Evolutionary conservation across 2,329 filamentous ascomycete species (phyloP).

Genomic region (Colletotrichum shisoi): DNA sequence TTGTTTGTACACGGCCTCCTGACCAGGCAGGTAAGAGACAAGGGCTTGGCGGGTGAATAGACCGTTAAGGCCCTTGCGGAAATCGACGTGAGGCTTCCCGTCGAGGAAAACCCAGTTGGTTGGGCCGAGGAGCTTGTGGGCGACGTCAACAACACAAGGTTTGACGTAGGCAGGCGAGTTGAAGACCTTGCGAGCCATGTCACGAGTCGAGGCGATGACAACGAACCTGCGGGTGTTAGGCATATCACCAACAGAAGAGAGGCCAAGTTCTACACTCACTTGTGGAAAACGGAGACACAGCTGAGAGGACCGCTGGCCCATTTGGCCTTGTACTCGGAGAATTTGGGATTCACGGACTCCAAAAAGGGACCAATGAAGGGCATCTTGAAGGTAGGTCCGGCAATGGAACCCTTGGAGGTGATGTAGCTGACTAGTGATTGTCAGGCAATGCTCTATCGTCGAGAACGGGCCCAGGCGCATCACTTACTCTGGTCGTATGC

Average conservation of each 20-base stretch:
- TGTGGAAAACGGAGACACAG: constrained; percentile 99
- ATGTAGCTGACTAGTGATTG: constrained; percentile 72
- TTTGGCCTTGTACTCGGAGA: constrained; percentile 88
- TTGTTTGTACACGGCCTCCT: constrained; percentile 88
- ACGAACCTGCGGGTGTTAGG: constrained; percentile 73
- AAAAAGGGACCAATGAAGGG: constrained; percentile 97
- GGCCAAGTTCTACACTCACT: constrained; percentile 54
- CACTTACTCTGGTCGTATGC: constrained; percentile 89
- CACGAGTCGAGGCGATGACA: constrained; percentile 92
- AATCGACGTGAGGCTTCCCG: constrained; percentile 93
- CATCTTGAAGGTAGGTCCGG: constrained; percentile 76
- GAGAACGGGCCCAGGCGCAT: constrained; percentile 1
- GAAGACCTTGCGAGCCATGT: constrained; percentile 96
- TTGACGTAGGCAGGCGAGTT: constrained; percentile 93
- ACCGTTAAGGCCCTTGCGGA: constrained; percentile 93
- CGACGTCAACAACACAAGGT: constrained; percentile 93
- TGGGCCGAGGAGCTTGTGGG: constrained; percentile 88
- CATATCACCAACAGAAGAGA: constrained; percentile 5
- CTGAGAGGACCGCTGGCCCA: constrained; percentile 91
- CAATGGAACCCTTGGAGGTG: constrained; percentile 76
- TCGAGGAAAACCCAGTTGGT: constrained; percentile 98
- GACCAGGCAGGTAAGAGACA: constrained; percentile 85
- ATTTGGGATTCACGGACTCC: constrained; percentile 89
- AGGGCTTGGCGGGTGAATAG: constrained; percentile 93
- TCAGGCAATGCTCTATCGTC: constrained; percentile 9